Percentiles rank a stretch among this genome's conserved stretches.
phyloP scores from a whole-genome alignment of 2,329 filamentous ascomycete genomes.

The Aureobasidium sp. region DNA sequence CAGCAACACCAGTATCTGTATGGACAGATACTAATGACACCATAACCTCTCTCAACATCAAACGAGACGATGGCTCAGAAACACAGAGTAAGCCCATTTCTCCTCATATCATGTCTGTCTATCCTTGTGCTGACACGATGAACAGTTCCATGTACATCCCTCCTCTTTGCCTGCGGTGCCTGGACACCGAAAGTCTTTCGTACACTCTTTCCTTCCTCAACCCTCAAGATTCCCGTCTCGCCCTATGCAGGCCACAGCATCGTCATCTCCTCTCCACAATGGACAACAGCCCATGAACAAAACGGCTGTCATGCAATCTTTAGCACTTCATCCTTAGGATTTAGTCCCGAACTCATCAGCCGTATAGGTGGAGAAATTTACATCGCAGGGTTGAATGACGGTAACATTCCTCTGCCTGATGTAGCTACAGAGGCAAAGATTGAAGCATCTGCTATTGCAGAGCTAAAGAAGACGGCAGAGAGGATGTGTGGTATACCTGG shows the following conservation, averaged over 20 bases:
- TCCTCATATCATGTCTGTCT: too few species aligned
- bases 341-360: conserved; percentile 65
- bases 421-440: conserved; percentile 36
- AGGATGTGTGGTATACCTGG: conserved; percentile 41
- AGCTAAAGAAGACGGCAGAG: conserved; percentile 44
- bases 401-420: conserved; percentile 41
- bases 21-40: conserved; percentile 44
- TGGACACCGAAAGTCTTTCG: conserved; percentile 64
- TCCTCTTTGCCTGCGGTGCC: conserved; percentile 62
- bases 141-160: conserved; percentile 52
- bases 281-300: conserved; percentile 39
- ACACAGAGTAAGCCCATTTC: not conserved
- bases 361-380: conserved; percentile 62
- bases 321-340: conserved; percentile 50
- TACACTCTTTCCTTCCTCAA: conserved; percentile 54
- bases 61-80: not conserved
- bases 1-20: conserved; percentile 50
- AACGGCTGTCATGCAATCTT: conserved; percentile 61
- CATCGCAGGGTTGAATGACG: conserved; percentile 63
- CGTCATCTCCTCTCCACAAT: conserved; percentile 55
- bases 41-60: conserved; percentile 27
- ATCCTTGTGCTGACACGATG: not conserved
- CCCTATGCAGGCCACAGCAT: conserved; percentile 66
- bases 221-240: conserved; percentile 48
- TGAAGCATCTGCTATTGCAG: conserved; percentile 41